Percentiles rank a stretch among this genome's conserved stretches.
phyloP scores from a whole-genome alignment of 1,139 yeast genomes.

The Kurtzmaniella quercitrusa region DNA sequence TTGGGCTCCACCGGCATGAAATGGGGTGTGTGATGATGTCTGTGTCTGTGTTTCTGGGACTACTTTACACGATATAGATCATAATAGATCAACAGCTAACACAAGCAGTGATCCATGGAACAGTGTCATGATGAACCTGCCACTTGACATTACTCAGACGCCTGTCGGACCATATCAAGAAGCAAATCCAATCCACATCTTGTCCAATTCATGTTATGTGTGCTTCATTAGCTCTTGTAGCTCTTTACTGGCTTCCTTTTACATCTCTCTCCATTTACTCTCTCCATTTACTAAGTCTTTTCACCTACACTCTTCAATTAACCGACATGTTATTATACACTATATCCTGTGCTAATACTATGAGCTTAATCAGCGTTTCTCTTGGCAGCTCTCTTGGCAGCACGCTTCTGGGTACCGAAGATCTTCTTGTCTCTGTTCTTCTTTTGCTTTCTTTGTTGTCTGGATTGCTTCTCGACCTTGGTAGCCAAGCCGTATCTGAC shows the following conservation, averaged over 20 bases:
- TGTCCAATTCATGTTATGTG: too few species aligned
- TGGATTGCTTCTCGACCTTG: conserved; percentile 94
- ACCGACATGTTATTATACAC: conserved; percentile 9
- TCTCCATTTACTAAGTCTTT: not conserved
- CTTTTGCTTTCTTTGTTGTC: conserved; percentile 99
- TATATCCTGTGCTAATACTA: conserved; percentile 10
- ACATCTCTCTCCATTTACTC: not conserved
- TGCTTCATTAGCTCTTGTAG: too few species aligned
- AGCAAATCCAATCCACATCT: too few species aligned
- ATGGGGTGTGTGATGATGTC: too few species aligned
- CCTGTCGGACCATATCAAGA: too few species aligned
- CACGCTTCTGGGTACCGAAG: conserved; percentile 96
- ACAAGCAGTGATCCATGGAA: too few species aligned
- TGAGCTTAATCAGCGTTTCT: conserved; percentile 50
- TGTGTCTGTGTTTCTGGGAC: too few species aligned
- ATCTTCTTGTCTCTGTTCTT: conserved; percentile 99
- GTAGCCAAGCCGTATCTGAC: conserved; percentile 98
- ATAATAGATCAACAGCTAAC: too few species aligned
- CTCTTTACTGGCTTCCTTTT: not conserved
- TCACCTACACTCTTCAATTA: conserved; percentile 4
- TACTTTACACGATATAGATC: too few species aligned
- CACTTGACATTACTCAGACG: too few species aligned
- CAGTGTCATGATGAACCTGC: too few species aligned
- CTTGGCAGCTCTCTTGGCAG: conserved; percentile 87
- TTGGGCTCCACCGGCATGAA: too few species aligned